Conservation (phyloP, 176 grass and related monocot genomes). For the Luzula sylvatica region DNA sequence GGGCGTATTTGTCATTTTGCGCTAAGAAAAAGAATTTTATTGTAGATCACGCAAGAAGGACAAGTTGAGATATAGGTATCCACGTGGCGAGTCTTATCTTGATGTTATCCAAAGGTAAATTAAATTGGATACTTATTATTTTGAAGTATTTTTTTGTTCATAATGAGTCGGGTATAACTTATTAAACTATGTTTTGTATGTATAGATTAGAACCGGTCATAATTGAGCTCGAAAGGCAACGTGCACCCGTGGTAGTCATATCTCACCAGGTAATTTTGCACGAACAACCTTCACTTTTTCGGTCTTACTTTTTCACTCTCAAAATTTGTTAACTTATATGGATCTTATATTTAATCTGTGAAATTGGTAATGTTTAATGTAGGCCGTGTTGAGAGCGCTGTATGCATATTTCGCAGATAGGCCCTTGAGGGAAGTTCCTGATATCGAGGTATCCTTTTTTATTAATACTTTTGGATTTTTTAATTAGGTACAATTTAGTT, state of each 20-base stretch:
- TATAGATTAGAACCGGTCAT: constrained; percentile 90
- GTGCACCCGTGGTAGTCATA: constrained; percentile 90
- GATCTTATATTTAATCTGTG: constrained; percentile 12
- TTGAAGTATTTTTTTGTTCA: neutral
- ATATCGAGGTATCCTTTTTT: constrained; percentile 51
- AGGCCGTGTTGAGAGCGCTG: constrained; percentile 82
- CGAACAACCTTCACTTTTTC: neutral
- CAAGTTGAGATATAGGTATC: constrained; percentile 95
- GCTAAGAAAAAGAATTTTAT: constrained; percentile 12
- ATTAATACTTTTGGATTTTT: neutral
- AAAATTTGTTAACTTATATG: neutral
- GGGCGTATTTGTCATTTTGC: no score
- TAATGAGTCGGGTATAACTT: no score
- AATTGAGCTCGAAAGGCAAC: constrained; percentile 91
- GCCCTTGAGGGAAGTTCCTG: constrained; percentile 82
- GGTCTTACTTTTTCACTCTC: neutral
- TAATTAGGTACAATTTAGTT: neutral
- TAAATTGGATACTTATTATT: constrained; percentile 1
- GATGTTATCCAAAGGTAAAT: constrained; percentile 94
- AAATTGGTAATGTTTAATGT: constrained; percentile 7
- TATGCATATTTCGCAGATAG: constrained; percentile 95
- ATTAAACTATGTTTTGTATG: neutral
- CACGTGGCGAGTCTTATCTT: constrained; percentile 92
- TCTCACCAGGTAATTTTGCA: constrained; percentile 76
- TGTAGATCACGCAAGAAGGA: constrained; percentile 86